These are phyloP conservation scores for Paraconiothyrium brasiliense DNA, from an alignment of 2,329 filamentous ascomycete species.

Conservation along the genomic window DNA sequence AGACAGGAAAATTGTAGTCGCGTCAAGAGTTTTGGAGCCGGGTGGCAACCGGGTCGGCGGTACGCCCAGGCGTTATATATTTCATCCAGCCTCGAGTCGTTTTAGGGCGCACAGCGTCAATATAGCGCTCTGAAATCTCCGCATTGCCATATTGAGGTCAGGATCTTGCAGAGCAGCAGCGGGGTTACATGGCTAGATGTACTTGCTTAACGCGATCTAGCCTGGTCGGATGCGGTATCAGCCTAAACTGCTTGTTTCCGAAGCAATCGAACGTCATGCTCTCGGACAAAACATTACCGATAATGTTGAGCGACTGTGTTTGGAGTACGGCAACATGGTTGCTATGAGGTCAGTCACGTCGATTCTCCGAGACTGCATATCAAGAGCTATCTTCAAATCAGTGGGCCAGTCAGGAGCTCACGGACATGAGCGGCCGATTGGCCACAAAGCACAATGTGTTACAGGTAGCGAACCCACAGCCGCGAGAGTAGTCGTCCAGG, in stretches of 20 bases:
- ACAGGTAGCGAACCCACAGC: too few species aligned
- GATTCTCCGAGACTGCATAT: neutral
- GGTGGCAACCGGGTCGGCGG: conserved; percentile 21
- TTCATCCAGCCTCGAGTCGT: conserved; percentile 13
- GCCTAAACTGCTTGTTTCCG: conserved; percentile 35
- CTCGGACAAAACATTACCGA: neutral
- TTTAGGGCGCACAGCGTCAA: conserved; percentile 4
- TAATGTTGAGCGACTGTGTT: neutral
- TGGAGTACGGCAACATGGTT: neutral
- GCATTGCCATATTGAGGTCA: conserved; percentile 24
- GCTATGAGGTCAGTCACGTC: neutral
- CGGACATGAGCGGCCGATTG: neutral
- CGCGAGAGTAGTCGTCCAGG: too few species aligned
- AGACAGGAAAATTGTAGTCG: neutral
- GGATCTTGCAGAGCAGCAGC: conserved; percentile 21
- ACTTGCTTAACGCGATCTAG: conserved; percentile 23
- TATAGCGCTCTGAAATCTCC: conserved; percentile 23
- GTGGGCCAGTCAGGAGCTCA: neutral
- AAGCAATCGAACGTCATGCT: neutral
- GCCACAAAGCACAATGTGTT: too few species aligned
- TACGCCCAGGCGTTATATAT: conserved; percentile 24
- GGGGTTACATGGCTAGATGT: conserved; percentile 20
- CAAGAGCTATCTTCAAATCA: neutral
- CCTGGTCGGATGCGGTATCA: conserved; percentile 28
- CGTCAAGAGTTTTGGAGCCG: neutral